Base-by-base conservation (phyloP, 345 rosid genomes). In the Chamaenerion angustifolium region DNA sequence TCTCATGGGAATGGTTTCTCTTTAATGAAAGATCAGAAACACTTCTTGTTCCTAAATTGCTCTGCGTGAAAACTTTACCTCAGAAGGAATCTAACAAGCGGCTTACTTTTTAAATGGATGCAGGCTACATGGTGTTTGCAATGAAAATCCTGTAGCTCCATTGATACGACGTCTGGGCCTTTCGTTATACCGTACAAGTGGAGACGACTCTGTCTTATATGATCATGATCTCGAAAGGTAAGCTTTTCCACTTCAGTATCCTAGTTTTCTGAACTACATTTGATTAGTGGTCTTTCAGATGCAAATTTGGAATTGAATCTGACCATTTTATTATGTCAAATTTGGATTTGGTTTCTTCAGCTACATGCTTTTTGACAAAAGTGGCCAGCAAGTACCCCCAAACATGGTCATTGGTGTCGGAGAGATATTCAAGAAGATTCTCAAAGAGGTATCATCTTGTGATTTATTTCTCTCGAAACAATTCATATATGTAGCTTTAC, bases 171-270 rank as follows among this genome's bases (percentile, higher is more conserved):
- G 68, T 63, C 58, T 88, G 43, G 94, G 94, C 49, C 88, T 88
- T 48, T 74, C 78, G 37, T 58, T 82, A 56, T 82, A 88, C 70
- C 79, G 93, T 56, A 87, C 96, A 46, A 87, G 96, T 45, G 96
- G 88, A 46, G 96, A 87, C 50, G 71, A 87, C 70, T 87, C 96
- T 42, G 77, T 87, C 54, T 63, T 87, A 73, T 87, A 83, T 59
- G 96, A 87, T 68, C 96, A 87, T 74, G 96, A 87, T 71, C 71
- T 81, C n/a, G 89, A 87, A 71, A 87, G 96, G 96, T 87, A 57
- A 60, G 42, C n/a, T 12, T 49, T 54, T 60, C 14, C 15, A 17
- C 40, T 16, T 44, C 14, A 10, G 15, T 1, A 21, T 19, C 0
- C 43, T 49, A 16, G 16, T 25, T 51, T 18, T 42, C 41, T 50